Evolutionary conservation across 2,329 filamentous ascomycete genomes (phyloP).

Genomic region (Hortaea werneckii): DNA sequence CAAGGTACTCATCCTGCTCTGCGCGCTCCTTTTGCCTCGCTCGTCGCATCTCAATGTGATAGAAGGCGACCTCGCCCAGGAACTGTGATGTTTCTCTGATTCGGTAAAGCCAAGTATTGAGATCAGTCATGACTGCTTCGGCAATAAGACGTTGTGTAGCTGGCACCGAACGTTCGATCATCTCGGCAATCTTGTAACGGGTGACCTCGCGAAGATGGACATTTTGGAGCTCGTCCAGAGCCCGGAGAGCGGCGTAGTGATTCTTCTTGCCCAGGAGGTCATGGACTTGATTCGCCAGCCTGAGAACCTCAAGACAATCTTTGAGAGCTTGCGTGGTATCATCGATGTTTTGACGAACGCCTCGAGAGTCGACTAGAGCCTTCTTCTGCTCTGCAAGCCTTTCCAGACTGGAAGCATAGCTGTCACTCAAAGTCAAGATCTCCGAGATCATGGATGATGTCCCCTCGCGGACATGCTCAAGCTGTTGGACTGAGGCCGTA

Average conservation of each 20-base stretch:
- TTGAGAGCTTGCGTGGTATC: conserved; percentile 81
- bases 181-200: conserved; percentile 86
- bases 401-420: conserved; percentile 90
- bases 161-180: conserved; percentile 93
- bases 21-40: conserved; percentile 73
- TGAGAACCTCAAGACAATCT: conserved; percentile 83
- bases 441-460: conserved; percentile 82
- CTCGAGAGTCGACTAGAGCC: conserved; percentile 80
- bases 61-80: conserved; percentile 90
- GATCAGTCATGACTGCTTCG: conserved; percentile 90
- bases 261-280: conserved; percentile 86
- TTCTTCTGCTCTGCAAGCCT: conserved; percentile 91
- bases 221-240: conserved; percentile 89
- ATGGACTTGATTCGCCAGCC: conserved; percentile 87
- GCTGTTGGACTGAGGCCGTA: conserved; percentile 80
- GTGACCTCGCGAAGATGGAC: conserved; percentile 91
- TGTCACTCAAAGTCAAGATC: conserved; percentile 85
- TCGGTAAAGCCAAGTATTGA: conserved; percentile 93
- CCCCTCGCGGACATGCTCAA: conserved; percentile 84
- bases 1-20: conserved; percentile 63
- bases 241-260: conserved; percentile 88
- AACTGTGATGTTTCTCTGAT: conserved; percentile 96
- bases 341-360: conserved; percentile 89
- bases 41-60: conserved; percentile 82
- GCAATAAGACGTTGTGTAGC: conserved; percentile 87